Conservation (phyloP, 1,284 basidiomycete genomes). For the Cryptococcus sp. region DNA sequence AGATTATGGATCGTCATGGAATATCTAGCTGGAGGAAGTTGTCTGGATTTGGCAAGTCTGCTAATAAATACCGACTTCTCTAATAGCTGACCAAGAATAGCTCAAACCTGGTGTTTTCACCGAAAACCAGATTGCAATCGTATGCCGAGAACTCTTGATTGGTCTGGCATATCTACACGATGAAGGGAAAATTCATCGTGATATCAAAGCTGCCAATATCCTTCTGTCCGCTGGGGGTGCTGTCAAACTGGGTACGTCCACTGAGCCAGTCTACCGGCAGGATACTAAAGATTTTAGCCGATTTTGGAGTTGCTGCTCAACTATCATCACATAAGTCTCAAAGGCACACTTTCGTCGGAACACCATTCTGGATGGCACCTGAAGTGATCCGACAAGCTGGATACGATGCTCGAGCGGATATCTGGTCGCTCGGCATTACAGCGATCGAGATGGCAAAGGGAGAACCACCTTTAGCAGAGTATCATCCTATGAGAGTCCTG, state of each 20-base stretch:
- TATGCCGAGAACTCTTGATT: slow-evolving; percentile 87
- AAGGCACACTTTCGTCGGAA: slow-evolving; percentile 89
- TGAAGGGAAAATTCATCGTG: slow-evolving; percentile 93
- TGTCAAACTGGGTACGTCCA: slow-evolving; percentile 69
- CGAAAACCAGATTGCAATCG: slow-evolving; percentile 88
- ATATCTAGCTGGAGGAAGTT: slow-evolving; percentile 96
- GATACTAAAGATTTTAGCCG: slow-evolving; percentile 53
- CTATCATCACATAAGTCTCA: slow-evolving; percentile 83
- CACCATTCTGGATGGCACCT: slow-evolving; percentile 98
- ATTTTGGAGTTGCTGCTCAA: slow-evolving; percentile 94
- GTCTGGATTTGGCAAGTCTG: slow-evolving; percentile 69
- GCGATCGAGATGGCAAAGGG: slow-evolving; percentile 93
- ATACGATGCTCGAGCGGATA: slow-evolving; percentile 93
- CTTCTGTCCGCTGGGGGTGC: slow-evolving; percentile 82
- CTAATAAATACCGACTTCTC: not conserved
- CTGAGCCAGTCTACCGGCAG: not conserved
- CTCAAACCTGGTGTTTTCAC: slow-evolving; percentile 86
- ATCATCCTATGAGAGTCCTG: slow-evolving; percentile 85
- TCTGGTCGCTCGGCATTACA: slow-evolving; percentile 94
- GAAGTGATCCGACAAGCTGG: slow-evolving; percentile 97
- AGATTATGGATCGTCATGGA: slow-evolving; percentile 99
- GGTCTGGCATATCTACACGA: slow-evolving; percentile 91
- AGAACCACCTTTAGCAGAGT: slow-evolving; percentile 81
- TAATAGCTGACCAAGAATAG: slow-evolving; percentile 23
- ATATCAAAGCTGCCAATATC: slow-evolving; percentile 98